Evolutionary conservation across 257 asterid genomes (phyloP).

Genomic region (Asclepias syriaca): DNA sequence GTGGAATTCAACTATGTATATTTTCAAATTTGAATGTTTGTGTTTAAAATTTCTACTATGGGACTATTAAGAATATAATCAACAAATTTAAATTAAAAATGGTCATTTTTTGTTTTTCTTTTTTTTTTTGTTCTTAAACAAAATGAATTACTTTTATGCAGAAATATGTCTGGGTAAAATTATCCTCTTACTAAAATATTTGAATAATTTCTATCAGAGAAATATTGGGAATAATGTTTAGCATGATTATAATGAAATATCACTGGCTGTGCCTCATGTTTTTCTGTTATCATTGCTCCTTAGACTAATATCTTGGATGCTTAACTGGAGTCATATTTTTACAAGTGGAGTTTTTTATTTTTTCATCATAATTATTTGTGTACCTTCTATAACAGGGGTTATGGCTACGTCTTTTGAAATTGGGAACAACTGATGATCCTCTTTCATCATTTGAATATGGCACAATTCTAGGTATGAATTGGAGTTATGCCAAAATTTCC

Average conservation of each 20-base stretch:
- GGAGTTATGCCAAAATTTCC: not conserved
- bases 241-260: not conserved
- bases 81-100: no score
- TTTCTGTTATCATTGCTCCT: not conserved
- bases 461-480: slow-evolving; percentile 79
- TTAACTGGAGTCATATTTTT: not conserved
- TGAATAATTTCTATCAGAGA: slow-evolving; percentile 3
- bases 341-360: not conserved
- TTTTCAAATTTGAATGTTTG: no score
- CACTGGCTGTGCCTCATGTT: not conserved
- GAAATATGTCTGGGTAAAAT: no score
- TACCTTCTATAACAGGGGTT: slow-evolving; percentile 53
- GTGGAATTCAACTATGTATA: no score
- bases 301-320: not conserved
- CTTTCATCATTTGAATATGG: slow-evolving; percentile 96
- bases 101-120: no score
- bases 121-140: no score
- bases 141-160: no score
- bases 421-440: slow-evolving; percentile 96
- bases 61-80: no score
- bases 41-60: no score
- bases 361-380: not conserved
- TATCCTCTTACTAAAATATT: slow-evolving; percentile 12
- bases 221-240: not conserved
- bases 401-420: slow-evolving; percentile 86